Evolutionary conservation across 2,329 filamentous ascomycete species (phyloP).

Genomic region (Paraphoma sp.): DNA sequence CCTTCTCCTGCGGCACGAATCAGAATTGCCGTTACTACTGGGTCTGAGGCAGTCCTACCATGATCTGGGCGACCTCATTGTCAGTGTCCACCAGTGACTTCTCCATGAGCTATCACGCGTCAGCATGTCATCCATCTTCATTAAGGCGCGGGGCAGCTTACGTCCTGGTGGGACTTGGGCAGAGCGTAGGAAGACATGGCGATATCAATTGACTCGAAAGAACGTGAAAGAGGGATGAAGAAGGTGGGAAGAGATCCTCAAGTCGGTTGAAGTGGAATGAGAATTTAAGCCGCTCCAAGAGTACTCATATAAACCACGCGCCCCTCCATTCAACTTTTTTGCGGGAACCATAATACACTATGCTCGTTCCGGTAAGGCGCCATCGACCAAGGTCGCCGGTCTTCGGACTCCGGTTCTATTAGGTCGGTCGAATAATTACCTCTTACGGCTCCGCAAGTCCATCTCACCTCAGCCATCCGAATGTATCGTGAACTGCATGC

Average conservation of each 20-base stretch:
- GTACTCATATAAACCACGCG: conserved; percentile 7
- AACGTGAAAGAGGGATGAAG: background rate
- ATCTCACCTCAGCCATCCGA: background rate
- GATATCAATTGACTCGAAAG: conserved; percentile 12
- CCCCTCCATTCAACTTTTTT: conserved; percentile 34
- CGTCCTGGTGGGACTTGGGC: conserved; percentile 70
- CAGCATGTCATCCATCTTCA: conserved; percentile 31
- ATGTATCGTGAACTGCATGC: background rate
- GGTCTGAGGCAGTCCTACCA: conserved; percentile 66
- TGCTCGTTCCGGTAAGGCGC: conserved; percentile 21
- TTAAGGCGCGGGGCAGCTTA: conserved; percentile 50
- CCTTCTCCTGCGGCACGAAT: conserved; percentile 69
- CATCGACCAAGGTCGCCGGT: conserved; percentile 23
- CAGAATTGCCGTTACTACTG: conserved; percentile 9
- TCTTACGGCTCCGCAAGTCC: background rate
- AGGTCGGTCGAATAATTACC: background rate
- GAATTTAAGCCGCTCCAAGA: conserved; percentile 17
- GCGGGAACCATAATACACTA: conserved; percentile 29
- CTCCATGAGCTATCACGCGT: conserved; percentile 81
- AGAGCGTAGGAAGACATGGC: conserved; percentile 65
- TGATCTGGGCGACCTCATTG: conserved; percentile 93
- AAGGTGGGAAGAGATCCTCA: conserved; percentile 4
- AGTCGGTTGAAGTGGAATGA: conserved; percentile 4
- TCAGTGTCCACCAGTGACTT: conserved; percentile 90
- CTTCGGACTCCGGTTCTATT: conserved; percentile 26